These are phyloP conservation scores for Aureobasidium sp. DNA, from an alignment of 2,329 filamentous ascomycete species.

Conservation along the genomic window DNA sequence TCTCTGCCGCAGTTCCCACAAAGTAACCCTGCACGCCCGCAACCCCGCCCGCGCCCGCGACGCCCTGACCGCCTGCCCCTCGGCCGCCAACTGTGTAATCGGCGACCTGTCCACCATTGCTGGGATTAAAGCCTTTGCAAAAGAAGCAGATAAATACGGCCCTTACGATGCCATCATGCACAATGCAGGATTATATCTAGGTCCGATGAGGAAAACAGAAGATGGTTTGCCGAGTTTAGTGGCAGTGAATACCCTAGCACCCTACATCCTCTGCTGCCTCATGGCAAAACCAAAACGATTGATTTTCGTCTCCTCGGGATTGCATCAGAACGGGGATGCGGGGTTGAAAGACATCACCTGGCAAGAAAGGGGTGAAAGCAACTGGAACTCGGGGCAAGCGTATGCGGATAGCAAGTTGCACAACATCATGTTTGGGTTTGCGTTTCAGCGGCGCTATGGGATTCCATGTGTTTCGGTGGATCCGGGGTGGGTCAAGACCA, in stretches of 20 bases:
- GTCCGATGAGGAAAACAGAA: slow-evolving; percentile 36
- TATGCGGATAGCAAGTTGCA: slow-evolving; percentile 54
- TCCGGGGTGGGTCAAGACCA: slow-evolving; percentile 41
- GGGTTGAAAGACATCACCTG: slow-evolving; percentile 36
- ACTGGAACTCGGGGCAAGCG: slow-evolving; percentile 30
- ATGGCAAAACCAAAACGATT: slow-evolving; percentile 45
- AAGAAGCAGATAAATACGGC: slow-evolving; percentile 43
- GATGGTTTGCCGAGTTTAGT: slow-evolving; percentile 46
- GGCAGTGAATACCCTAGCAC: slow-evolving; percentile 51
- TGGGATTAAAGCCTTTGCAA: slow-evolving; percentile 46
- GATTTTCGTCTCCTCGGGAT: slow-evolving; percentile 46
- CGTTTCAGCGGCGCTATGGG: slow-evolving; percentile 43
- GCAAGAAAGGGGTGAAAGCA: slow-evolving; percentile 25
- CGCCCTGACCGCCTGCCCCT: slow-evolving; percentile 42
- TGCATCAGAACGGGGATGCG: slow-evolving; percentile 45
- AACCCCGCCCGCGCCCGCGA: slow-evolving; percentile 48
- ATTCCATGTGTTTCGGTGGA: slow-evolving; percentile 40
- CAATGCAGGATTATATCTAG: slow-evolving; percentile 49
- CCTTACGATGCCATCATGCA: slow-evolving; percentile 52
- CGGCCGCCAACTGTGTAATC: slow-evolving; percentile 45
- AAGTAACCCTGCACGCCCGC: slow-evolving; percentile 51
- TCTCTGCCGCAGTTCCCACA: slow-evolving; percentile 42
- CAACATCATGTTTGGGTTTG: slow-evolving; percentile 49
- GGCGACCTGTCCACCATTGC: slow-evolving; percentile 48
- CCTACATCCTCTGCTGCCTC: slow-evolving; percentile 52